phyloP scores from a whole-genome alignment of 2,329 filamentous ascomycete genomes.

The Arthrobotrys musiformis region DNA sequence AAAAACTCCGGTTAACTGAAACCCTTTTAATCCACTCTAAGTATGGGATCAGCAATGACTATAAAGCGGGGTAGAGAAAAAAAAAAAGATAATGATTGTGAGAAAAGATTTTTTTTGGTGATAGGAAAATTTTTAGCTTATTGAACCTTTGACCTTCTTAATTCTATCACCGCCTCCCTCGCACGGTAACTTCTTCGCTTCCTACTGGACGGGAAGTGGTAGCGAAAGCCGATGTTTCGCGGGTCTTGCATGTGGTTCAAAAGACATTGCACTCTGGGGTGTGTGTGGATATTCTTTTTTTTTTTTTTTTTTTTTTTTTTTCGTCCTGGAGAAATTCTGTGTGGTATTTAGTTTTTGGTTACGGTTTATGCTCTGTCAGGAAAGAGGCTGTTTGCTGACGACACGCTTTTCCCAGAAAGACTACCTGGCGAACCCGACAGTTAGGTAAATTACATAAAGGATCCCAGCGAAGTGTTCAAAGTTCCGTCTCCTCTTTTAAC shows the following conservation, averaged over 20 bases:
- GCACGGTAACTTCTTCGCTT: constrained; percentile 55
- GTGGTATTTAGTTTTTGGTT: constrained; percentile 6
- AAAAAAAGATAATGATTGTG: neutral
- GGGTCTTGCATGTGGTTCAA: constrained; percentile 47
- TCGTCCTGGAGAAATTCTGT: constrained; percentile 25
- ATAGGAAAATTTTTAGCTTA: constrained; percentile 35
- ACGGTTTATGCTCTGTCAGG: constrained; percentile 31
- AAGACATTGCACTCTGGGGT: constrained; percentile 3
- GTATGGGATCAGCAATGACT: constrained; percentile 16
- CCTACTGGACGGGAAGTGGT: constrained; percentile 54
- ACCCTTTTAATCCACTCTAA: constrained; percentile 23
- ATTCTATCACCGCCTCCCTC: constrained; percentile 53
- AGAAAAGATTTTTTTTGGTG: constrained; percentile 4
- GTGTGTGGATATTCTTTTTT: too few species aligned
- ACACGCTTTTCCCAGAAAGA: constrained; percentile 39
- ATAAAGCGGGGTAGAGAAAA: constrained; percentile 46
- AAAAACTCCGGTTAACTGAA: constrained; percentile 20
- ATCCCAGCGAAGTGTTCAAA: constrained; percentile 43
- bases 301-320: constrained; percentile 54
- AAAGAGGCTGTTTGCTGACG: constrained; percentile 40
- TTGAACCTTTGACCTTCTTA: constrained; percentile 42
- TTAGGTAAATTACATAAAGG: constrained; percentile 53
- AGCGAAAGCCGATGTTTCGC: constrained; percentile 55
- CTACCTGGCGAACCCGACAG: constrained; percentile 42
- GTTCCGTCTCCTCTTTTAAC: constrained; percentile 50